A percentile compares a stretch with the other conserved stretches of the same genome.
Evolutionary conservation across 306 rosid genomes (phyloP).

Genomic region (Gynostemma pentaphyllum): DNA sequence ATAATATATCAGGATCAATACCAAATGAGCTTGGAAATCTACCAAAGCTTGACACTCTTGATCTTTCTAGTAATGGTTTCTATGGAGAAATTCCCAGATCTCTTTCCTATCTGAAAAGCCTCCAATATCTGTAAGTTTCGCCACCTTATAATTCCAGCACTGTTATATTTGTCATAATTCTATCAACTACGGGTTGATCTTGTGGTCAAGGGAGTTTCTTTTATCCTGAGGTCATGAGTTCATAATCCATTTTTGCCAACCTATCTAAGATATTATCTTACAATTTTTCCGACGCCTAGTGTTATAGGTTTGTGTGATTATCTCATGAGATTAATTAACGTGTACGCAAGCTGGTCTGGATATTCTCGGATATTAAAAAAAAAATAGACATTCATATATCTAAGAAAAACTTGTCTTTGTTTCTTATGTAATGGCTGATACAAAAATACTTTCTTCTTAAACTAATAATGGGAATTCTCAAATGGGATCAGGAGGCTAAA

Average conservation of each 20-base stretch:
- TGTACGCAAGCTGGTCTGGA: too few species aligned
- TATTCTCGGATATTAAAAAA: too few species aligned
- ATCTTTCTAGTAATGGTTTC: slow-evolving; percentile 79
- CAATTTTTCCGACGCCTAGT: too few species aligned
- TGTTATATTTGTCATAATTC: background rate
- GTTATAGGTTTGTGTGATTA: too few species aligned
- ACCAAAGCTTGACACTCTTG: slow-evolving; percentile 63
- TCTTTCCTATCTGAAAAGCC: slow-evolving; percentile 52
- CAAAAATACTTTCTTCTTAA: background rate
- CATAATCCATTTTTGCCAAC: too few species aligned
- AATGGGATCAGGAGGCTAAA: slow-evolving; percentile 53
- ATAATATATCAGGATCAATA: slow-evolving; percentile 66
- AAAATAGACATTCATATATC: too few species aligned
- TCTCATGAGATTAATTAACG: too few species aligned
- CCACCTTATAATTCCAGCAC: background rate
- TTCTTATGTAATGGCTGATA: background rate
- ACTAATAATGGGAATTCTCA: background rate
- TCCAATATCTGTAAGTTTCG: slow-evolving; percentile 63
- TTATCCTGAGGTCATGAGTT: too few species aligned
- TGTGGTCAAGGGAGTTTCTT: too few species aligned
- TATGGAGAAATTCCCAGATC: slow-evolving; percentile 57
- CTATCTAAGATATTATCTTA: too few species aligned
- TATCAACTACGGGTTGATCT: too few species aligned
- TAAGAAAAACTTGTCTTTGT: background rate
- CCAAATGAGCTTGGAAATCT: slow-evolving; percentile 72